A percentile compares a stretch with the other conserved stretches of the same genome.
phyloP scores from a whole-genome alignment of 352 stramenopile genomes.

The Phytophthora pini region DNA sequence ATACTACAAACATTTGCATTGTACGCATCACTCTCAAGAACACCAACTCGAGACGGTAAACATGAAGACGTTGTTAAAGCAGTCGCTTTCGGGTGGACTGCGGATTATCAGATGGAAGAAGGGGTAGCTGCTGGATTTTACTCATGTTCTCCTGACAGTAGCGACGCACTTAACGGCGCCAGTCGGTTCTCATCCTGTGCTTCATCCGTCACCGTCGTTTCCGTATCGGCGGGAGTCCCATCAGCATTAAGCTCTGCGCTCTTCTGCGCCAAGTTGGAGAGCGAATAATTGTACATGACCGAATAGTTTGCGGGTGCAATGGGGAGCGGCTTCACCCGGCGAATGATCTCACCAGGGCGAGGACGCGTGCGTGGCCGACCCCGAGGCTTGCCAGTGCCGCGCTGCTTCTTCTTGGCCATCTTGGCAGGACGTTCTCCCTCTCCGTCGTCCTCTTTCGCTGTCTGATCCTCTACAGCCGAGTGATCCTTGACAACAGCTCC shows the following conservation, averaged over 20 bases:
- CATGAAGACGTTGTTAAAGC: constrained; percentile 21
- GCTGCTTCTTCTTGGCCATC: constrained; percentile 77
- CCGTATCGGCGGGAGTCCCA: constrained; percentile 20
- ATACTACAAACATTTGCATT: constrained; percentile 12
- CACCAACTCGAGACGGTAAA: constrained; percentile 13
- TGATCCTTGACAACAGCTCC: constrained; percentile 43
- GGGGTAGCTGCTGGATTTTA: constrained; percentile 28
- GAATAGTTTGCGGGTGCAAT: constrained; percentile 82
- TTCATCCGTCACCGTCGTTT: constrained; percentile 21
- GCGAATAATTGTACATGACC: constrained; percentile 80
- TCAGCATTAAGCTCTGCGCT: constrained; percentile 52
- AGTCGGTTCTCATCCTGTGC: constrained; percentile 56
- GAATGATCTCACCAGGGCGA: constrained; percentile 78
- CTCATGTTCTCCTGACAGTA: constrained; percentile 67
- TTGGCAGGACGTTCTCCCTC: constrained; percentile 42
- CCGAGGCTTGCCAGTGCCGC: constrained; percentile 73
- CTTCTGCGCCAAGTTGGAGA: constrained; percentile 61
- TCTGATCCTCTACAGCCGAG: constrained; percentile 27
- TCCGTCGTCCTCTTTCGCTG: constrained; percentile 38
- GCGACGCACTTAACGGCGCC: constrained; percentile 45
- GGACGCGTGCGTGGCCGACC: constrained; percentile 75
- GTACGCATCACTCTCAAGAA: not conserved
- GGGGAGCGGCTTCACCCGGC: constrained; percentile 67
- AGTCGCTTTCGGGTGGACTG: constrained; percentile 10
- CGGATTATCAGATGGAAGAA: constrained; percentile 38